phyloP scores from a whole-genome alignment of 306 rosid species.

The Cyamopsis tetragonoloba region DNA sequence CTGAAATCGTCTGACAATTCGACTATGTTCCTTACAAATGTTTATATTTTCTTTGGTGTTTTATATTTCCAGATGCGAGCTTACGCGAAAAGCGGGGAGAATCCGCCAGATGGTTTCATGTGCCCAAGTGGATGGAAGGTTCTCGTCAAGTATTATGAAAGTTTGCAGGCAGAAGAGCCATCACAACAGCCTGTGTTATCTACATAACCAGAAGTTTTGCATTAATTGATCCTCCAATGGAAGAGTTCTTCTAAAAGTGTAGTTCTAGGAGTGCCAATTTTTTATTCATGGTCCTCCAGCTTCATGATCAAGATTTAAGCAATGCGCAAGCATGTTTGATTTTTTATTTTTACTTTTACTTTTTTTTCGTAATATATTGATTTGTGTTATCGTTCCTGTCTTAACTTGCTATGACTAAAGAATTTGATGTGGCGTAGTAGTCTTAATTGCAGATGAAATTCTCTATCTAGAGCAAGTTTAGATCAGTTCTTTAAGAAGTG shows the following conservation, averaged over 20 bases:
- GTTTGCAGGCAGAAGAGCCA: constrained; percentile 72
- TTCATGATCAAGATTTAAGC: constrained; percentile 19
- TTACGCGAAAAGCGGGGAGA: constrained; percentile 82
- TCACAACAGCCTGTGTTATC: constrained; percentile 57
- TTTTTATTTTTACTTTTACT: too few relatives aligned
- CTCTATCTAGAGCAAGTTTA: neutral
- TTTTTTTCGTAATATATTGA: constrained; percentile 29
- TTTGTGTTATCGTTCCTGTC: neutral
- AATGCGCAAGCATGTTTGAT: constrained; percentile 23
- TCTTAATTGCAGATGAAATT: constrained; percentile 2
- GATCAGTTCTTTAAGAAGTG: too few relatives aligned
- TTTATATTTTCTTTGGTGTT: constrained; percentile 7
- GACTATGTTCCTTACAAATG: neutral
- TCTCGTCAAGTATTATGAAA: constrained; percentile 73
- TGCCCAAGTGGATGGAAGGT: constrained; percentile 96
- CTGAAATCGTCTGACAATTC: neutral
- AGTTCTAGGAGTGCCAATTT: constrained; percentile 31
- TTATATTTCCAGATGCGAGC: constrained; percentile 64
- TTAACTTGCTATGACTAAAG: neutral
- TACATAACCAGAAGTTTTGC: constrained; percentile 19
- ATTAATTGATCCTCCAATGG: constrained; percentile 6
- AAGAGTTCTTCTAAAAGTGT: constrained; percentile 12
- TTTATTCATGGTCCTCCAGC: constrained; percentile 34
- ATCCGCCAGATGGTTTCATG: constrained; percentile 96
- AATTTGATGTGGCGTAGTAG: constrained; percentile 4